Base-by-base conservation (phyloP, 495 filamentous ascomycete species). In the Saxophila tyrrhenica region DNA sequence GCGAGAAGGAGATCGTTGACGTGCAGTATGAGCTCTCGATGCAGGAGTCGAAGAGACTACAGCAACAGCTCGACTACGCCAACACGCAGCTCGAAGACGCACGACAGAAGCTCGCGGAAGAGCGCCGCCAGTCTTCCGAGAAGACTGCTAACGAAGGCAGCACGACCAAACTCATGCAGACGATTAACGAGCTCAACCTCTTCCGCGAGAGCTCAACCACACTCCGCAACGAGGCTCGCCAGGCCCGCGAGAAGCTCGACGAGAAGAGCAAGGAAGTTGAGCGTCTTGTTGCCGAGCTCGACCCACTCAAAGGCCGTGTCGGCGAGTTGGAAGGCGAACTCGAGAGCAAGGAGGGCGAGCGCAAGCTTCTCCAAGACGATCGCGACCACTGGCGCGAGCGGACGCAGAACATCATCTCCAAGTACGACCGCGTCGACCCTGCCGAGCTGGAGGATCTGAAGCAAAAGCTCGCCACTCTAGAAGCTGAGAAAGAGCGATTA, bases 1-100 rank as follows among this genome's bases (percentile, higher is more conserved):
- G 86, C 43, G 94, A 97, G 71, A 97, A 96, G 71, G 90, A 97
- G 62, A 97, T 99, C 60, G 81, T 96, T 2, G 90, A 97, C 54
- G 87, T 95, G 7, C 90, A 97, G 63, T 87, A 87, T 55, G 88
- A 96, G 57, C 76, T 95, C 29, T 87, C 87, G 46, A 72, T 83
- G 0, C 86, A 95, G 63, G 92, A 96, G 64, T 74, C 78, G 50
- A 94, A 89, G 67, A 79, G 94, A 24, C 70, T 95, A 3, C 84
- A 89, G 56, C 89, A 96, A 52, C 88, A 97, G 59, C 75, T 96
- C 19, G 85, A 94, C 49, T 86, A 95, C 69, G 75, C 84, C 15
- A 87, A 87, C 57, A 78, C 79, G 20, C 85, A 94, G 63, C 81
- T 96, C 2, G 91, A 99, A 59, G 87, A 95, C 56, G 78, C 82